Evolutionary conservation across 495 filamentous ascomycete genomes (phyloP), one percentile per base, ranked within the genome.

Genomic region (Penicillium nucicola): DNA sequence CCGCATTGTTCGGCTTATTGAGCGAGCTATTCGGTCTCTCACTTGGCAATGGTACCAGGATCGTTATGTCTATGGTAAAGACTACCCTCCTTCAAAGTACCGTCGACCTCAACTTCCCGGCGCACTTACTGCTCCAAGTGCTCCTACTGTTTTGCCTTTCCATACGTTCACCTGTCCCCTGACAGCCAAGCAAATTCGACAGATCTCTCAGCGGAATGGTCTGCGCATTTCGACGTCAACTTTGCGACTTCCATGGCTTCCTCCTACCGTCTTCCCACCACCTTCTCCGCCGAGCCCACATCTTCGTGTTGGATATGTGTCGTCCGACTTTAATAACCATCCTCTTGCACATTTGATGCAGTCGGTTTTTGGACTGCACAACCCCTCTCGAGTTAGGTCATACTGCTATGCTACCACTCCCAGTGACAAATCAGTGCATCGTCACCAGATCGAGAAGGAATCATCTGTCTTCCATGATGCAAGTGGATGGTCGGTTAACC

Each of bases 251-350:
- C 80, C 88, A 1, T 99, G 93, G 93, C 79, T 97, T 41, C 89
- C 92, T 12, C 55, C 70, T 31, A 84, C 82, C 4, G 88, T 97
- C 2, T 97, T 88, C 60, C 79, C 82, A 11, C 93, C 93, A 5
- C 93, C 93, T 0, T 63, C 80, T 4, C 92, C 93, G 7, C 95
- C 93, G 10, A 77, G 75, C 23, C 91, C 93, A 0, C 81, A 86
- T 52, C 82, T 99, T 32, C 89, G 88, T 55, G 85, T 99, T 45
- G 93, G 93, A 38, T 99, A 99, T 63, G 85, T 99, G 23, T 97
- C 93, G 2, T 97, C 92, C 0, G 93, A 99, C 66, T 99, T 99
- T 70, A 99, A 99, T 63, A 99, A 99, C 64, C 93, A 99, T 61
- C 93, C 93, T 28, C 77, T 99, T 34, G 93, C 95, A 5, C 91